phyloP scores from a whole-genome alignment of 1,139 yeast species.

The Williopsis jadinii region DNA sequence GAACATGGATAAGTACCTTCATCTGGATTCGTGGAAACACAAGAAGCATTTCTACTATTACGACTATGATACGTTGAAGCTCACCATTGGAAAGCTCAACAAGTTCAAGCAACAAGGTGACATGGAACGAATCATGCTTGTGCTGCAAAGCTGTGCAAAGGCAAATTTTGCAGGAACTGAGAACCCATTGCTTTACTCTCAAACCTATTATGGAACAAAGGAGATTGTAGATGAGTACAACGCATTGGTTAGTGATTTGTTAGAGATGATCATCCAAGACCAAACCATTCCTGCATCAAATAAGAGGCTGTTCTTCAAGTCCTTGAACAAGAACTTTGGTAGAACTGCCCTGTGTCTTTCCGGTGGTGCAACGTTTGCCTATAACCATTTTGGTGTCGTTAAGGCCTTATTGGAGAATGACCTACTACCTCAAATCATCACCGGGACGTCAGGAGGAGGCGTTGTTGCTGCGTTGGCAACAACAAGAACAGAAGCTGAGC shows the following conservation, averaged over 20 bases:
- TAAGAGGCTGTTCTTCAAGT: constrained; percentile 50
- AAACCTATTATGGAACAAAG: constrained; percentile 72
- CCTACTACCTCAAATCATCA: constrained; percentile 57
- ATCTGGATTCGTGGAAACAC: constrained; percentile 56
- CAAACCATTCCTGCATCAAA: constrained; percentile 30
- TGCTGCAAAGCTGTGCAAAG: constrained; percentile 63
- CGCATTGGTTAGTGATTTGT: constrained; percentile 41
- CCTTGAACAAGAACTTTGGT: constrained; percentile 60
- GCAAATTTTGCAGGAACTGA: constrained; percentile 77
- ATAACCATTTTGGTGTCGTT: constrained; percentile 71
- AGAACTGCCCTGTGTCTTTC: constrained; percentile 66
- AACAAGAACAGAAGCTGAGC: constrained; percentile 63
- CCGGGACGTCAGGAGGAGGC: constrained; percentile 84
- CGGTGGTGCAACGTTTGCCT: constrained; percentile 79
- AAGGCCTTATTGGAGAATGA: constrained; percentile 65
- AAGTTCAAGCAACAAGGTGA: constrained; percentile 17
- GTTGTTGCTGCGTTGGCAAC: constrained; percentile 71
- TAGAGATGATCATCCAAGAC: constrained; percentile 39
- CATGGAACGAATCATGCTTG: constrained; percentile 43
- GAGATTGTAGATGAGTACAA: constrained; percentile 50
- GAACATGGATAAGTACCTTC: constrained; percentile 48
- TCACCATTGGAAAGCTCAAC: constrained; percentile 41
- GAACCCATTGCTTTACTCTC: constrained; percentile 64
- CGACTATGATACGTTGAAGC: constrained; percentile 53
- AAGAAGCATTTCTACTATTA: constrained; percentile 62